Conservation (phyloP, 148 eudicot species). For the Talinum fruticosum region DNA sequence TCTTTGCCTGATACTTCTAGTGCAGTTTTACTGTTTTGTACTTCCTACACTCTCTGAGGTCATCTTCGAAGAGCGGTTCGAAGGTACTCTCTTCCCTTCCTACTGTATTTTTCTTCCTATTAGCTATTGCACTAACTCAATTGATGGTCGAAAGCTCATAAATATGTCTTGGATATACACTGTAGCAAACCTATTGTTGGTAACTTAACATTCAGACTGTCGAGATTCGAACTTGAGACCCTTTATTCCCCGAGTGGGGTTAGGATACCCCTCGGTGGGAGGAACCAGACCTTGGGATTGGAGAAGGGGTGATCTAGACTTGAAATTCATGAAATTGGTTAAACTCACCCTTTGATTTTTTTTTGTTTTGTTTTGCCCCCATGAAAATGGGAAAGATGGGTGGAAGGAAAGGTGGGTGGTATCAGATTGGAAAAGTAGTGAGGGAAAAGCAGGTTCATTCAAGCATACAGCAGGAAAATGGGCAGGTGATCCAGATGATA, state of each 20-base stretch:
- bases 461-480: constrained; percentile 79
- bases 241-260: no score
- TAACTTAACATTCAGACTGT: no score
- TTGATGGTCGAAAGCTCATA: neutral
- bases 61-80: constrained; percentile 86
- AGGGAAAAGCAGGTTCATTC: constrained; percentile 73
- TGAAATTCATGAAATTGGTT: no score
- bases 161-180: no score
- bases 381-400: constrained; percentile 46
- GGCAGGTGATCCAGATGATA: constrained; percentile 76
- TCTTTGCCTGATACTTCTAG: constrained; percentile 26
- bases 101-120: no score
- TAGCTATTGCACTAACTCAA: no score
- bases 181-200: no score
- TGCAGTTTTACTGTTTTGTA: constrained; percentile 31
- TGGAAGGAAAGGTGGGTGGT: constrained; percentile 76
- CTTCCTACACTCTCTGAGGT: constrained; percentile 52
- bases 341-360: neutral
- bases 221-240: no score
- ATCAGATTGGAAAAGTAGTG: constrained; percentile 78
- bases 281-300: no score
- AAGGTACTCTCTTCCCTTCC: constrained; percentile 42
- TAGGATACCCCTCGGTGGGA: no score
- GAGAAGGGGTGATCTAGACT: no score
- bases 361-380: constrained; percentile 8